phyloP scores from a whole-genome alignment of 179 eudicot species.

The Monotropa hypopitys region DNA sequence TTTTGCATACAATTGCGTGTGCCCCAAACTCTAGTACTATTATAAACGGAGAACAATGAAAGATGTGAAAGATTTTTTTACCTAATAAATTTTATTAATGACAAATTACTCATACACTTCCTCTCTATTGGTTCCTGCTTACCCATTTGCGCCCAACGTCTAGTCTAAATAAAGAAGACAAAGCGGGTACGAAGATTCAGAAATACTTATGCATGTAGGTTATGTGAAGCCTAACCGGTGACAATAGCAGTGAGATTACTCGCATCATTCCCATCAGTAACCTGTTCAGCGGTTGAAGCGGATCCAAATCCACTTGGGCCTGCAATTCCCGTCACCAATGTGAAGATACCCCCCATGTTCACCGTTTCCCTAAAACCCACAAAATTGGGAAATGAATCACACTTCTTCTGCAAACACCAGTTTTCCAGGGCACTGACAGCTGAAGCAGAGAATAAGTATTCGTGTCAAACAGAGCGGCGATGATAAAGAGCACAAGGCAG shows the following conservation, averaged over 20 bases:
- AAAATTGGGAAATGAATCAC: not conserved
- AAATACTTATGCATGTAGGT: too few relatives aligned
- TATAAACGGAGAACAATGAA: too few relatives aligned
- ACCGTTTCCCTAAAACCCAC: not conserved
- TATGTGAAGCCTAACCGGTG: slow-evolving; percentile 30
- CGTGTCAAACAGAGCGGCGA: not conserved
- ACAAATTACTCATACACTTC: too few relatives aligned
- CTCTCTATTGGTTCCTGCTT: too few relatives aligned
- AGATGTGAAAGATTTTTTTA: too few relatives aligned
- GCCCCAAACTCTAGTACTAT: too few relatives aligned
- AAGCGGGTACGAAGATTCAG: too few relatives aligned
- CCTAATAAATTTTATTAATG: too few relatives aligned
- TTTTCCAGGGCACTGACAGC: not conserved
- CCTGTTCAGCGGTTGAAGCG: slow-evolving; percentile 66
- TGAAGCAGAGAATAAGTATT: too few relatives aligned
- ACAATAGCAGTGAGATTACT: slow-evolving; percentile 45
- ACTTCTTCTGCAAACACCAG: not conserved
- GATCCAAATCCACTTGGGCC: slow-evolving; percentile 70
- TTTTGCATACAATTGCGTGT: too few relatives aligned
- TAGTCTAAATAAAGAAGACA: too few relatives aligned
- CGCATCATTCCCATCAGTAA: slow-evolving; percentile 53
- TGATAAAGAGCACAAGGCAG: not conserved
- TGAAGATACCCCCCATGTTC: slow-evolving; percentile 9
- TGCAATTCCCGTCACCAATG: slow-evolving; percentile 36
- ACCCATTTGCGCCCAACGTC: too few relatives aligned